Evolutionary conservation across 768 basidiomycete species (phyloP), one percentile per base, ranked within the genome.

Genomic region (Mycena kentingensis): DNA sequence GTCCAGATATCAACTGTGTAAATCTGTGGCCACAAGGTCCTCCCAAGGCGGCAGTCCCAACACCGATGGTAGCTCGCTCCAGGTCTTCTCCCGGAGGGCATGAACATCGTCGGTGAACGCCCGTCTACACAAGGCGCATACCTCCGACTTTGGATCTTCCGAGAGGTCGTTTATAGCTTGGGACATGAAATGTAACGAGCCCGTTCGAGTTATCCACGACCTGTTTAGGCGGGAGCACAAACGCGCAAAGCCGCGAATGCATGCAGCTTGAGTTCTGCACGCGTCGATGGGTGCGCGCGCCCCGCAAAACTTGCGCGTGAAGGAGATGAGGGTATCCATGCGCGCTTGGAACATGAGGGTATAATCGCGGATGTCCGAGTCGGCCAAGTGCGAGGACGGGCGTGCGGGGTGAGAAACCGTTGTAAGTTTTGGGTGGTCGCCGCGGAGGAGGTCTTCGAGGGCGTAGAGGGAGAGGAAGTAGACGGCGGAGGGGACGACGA

Each of bases 391-490:
- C 5, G 76, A 76, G 5, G 78, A 76, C 1, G 80, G 81, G 21
- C 74, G 73, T 1, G 81, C 79, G 5, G 77, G 76, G 59, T 81
- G 78, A 22, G 74, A 62, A 29, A 75, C 58, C 32, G 63, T 26
- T 19, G 21, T 55, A 11, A 84, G 73, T 63, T 84, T 84, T 0
- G 80, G 77, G 55, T 83, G 82, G 46, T 81, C 77, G 15, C 56
- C 76, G 10, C 70, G 64, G 8, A 83, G 66, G 18, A 83, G 66
- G 51, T 79, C 78, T 34, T 70, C 63, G 28, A 84, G 68, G 5
- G 75, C 74, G 56, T 84, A 83, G 12, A 82, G 62, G 24, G 81
- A 81, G n/a, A 83, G 73, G 65, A 82, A 82, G 58, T 83, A 84
- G 11, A 82, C 49, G 8, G 74, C 77, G 8, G 80, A 75, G 2